A percentile compares a stretch with the other conserved stretches of the same genome.
Conservation (phyloP, 768 basidiomycete species). For the Leccinum subtestaceum region DNA sequence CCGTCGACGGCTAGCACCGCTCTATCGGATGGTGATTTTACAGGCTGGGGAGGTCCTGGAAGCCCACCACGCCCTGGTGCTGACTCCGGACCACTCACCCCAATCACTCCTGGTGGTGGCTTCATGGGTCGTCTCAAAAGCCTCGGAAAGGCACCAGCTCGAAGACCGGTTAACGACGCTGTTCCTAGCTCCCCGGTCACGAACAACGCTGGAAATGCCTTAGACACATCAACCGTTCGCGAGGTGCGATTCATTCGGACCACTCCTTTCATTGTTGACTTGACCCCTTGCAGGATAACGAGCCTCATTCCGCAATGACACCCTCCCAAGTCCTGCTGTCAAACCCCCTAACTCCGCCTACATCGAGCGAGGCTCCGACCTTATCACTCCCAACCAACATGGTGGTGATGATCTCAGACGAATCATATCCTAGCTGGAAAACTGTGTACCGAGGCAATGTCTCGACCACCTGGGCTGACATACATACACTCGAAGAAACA, state of each 20-base stretch:
- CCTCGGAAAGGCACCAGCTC: slow-evolving; percentile 60
- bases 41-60: slow-evolving; percentile 37
- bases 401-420: slow-evolving; percentile 77
- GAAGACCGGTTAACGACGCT: slow-evolving; percentile 24
- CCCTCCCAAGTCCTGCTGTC: slow-evolving; percentile 55
- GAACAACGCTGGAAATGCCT: slow-evolving; percentile 7
- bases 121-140: slow-evolving; percentile 80
- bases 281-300: slow-evolving; percentile 24
- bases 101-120: slow-evolving; percentile 50
- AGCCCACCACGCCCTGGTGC: slow-evolving; percentile 33
- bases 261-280: background rate
- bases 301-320: slow-evolving; percentile 39
- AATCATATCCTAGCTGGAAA: slow-evolving; percentile 69
- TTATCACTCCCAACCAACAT: slow-evolving; percentile 58
- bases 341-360: slow-evolving; percentile 60
- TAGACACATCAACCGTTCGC: slow-evolving; percentile 15
- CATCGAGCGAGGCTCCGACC: slow-evolving; percentile 68
- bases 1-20: slow-evolving; percentile 41
- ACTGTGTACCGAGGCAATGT: slow-evolving; percentile 76
- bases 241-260: slow-evolving; percentile 25
- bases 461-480: slow-evolving; percentile 52
- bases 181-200: slow-evolving; percentile 26
- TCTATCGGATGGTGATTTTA: slow-evolving; percentile 51
- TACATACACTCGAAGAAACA: slow-evolving; percentile 59
- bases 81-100: slow-evolving; percentile 40